Conservation (phyloP, 116 monocot species). For the Zostera marina region DNA sequence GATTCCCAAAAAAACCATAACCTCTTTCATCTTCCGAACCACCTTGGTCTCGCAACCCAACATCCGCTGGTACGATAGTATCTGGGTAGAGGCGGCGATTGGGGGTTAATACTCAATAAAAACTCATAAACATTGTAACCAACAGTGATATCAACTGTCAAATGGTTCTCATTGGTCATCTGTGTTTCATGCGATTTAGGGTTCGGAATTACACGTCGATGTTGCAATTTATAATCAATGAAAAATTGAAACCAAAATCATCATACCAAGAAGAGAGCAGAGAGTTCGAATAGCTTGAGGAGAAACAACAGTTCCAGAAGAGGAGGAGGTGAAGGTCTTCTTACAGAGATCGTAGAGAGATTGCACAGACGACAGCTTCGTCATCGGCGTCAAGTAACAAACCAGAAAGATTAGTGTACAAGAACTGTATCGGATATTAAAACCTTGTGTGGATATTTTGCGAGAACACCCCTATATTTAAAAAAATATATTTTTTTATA, state of each 20-base stretch:
- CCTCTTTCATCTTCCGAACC: constrained; percentile 65
- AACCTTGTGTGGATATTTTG: no score
- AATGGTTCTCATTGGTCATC: no score
- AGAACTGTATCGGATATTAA: no score
- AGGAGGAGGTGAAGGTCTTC: constrained; percentile 37
- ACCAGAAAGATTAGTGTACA: no score
- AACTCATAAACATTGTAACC: no score
- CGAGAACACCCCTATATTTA: no score
- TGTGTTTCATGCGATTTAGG: no score
- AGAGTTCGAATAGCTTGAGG: constrained; percentile 36
- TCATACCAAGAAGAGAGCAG: constrained; percentile 56
- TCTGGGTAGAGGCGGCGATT: constrained; percentile 20
- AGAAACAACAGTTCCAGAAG: constrained; percentile 17
- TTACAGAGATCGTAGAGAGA: constrained; percentile 77
- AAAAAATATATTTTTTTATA: no score
- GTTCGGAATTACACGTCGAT: no score
- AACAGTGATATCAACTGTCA: no score
- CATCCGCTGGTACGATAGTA: constrained; percentile 57
- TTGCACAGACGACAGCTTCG: constrained; percentile 47
- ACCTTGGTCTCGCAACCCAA: constrained; percentile 47
- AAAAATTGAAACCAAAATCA: background rate
- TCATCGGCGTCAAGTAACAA: constrained; percentile 12
- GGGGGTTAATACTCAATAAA: background rate
- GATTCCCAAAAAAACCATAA: constrained; percentile 57
- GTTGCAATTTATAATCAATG: no score